Conservation (phyloP, 805 yeast species). For the Saccharomycopsis sp. region DNA sequence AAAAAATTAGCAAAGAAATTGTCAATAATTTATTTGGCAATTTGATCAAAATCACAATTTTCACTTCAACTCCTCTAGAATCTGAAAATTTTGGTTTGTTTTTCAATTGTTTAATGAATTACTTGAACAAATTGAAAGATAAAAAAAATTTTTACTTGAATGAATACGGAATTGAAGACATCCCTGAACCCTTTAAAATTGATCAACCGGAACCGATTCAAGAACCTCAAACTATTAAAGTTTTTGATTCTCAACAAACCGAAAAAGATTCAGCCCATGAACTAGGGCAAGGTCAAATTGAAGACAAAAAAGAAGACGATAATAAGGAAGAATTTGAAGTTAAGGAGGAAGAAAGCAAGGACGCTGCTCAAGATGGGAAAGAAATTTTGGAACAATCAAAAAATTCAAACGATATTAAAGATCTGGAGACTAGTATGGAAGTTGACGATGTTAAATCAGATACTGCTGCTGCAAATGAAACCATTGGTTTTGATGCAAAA, state of each 20-base stretch:
- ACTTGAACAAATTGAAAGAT: constrained; percentile 36
- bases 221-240: too few species aligned
- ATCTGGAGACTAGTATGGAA: neutral
- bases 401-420: neutral
- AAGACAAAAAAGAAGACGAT: neutral
- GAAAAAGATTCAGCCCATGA: neutral
- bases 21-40: constrained; percentile 38
- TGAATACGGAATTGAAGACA: constrained; percentile 13
- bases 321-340: constrained; percentile 20
- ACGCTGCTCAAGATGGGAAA: neutral
- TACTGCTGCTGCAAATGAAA: neutral
- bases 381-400: neutral
- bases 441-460: neutral
- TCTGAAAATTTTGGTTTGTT: constrained; percentile 79
- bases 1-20: constrained; percentile 18
- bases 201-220: too few species aligned
- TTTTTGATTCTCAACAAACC: too few species aligned
- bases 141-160: constrained; percentile 12
- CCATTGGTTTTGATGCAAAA: too few species aligned
- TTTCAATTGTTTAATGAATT: constrained; percentile 41
- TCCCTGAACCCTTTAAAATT: too few species aligned
- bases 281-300: neutral
- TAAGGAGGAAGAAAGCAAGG: constrained; percentile 1
- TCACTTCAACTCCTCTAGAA: constrained; percentile 63
- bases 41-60: constrained; percentile 44